Percentiles rank a stretch among this genome's conserved stretches.
These are phyloP conservation scores for Sclerotinia glacialis DNA, from an alignment of 2,329 filamentous ascomycete genomes.

Conservation along the genomic window DNA sequence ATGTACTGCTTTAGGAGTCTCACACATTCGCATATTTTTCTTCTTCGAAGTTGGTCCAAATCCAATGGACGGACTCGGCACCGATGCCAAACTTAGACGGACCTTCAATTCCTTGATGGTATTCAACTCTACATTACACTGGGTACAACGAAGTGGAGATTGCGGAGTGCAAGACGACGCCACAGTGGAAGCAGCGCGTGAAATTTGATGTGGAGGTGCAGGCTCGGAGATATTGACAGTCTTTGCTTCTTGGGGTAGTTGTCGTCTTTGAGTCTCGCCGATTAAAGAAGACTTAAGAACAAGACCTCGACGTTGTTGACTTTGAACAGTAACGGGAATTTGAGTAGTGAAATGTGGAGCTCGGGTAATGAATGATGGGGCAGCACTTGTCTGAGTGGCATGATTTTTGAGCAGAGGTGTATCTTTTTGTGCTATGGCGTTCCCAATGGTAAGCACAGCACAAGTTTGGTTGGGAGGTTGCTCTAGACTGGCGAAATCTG, in stretches of 20 bases:
- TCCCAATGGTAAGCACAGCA: neutral
- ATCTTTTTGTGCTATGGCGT: neutral
- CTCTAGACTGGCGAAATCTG: constrained; percentile 8
- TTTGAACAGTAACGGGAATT: constrained; percentile 11
- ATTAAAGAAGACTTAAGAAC: constrained; percentile 8
- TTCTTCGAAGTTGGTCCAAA: neutral
- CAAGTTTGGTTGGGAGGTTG: neutral
- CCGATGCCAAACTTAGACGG: no score
- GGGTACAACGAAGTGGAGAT: constrained; percentile 11
- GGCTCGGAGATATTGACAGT: neutral
- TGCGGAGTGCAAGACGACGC: neutral
- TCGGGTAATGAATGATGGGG: constrained; percentile 16
- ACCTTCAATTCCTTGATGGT: neutral
- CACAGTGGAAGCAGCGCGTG: neutral
- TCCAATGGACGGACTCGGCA: neutral
- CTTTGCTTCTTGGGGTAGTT: neutral
- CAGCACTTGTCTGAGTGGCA: constrained; percentile 19
- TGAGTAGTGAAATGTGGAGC: constrained; percentile 18
- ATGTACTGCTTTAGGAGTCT: neutral
- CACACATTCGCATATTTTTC: neutral
- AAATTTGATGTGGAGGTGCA: neutral
- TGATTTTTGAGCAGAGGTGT: neutral
- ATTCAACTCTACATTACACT: constrained; percentile 11
- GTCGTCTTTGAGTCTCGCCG: neutral
- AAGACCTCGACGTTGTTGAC: constrained; percentile 20